phyloP scores from a whole-genome alignment of 2,329 filamentous ascomycete species.

The Elsinoe arachidis region DNA sequence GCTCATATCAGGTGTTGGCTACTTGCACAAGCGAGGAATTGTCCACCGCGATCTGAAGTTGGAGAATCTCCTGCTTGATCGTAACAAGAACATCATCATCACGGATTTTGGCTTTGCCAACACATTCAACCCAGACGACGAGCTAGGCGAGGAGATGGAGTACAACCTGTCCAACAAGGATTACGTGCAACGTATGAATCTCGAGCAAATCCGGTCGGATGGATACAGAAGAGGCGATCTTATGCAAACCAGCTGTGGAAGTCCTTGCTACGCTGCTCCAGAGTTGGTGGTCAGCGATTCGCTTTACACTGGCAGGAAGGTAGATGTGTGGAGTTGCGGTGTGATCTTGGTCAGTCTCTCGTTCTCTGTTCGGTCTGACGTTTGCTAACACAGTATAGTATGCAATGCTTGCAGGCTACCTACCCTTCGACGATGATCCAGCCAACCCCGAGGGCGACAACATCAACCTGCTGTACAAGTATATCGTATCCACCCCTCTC shows the following conservation, averaged over 20 bases:
- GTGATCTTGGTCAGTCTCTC: slow-evolving; percentile 75
- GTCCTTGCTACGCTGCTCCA: slow-evolving; percentile 93
- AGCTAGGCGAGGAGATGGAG: slow-evolving; percentile 84
- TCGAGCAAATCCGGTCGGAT: slow-evolving; percentile 61
- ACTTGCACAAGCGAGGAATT: slow-evolving; percentile 96
- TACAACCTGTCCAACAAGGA: slow-evolving; percentile 78
- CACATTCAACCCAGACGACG: slow-evolving; percentile 83
- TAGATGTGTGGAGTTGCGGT: slow-evolving; percentile 98
- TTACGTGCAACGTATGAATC: slow-evolving; percentile 74
- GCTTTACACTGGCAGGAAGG: slow-evolving; percentile 91
- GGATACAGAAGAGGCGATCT: slow-evolving; percentile 80
- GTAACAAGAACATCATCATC: slow-evolving; percentile 98
- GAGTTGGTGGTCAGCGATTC: slow-evolving; percentile 97
- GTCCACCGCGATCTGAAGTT: slow-evolving; percentile 95
- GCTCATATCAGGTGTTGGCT: slow-evolving; percentile 90
- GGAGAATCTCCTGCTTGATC: slow-evolving; percentile 88
- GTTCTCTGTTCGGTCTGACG: slow-evolving; percentile 7
- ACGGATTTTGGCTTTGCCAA: slow-evolving; percentile 99
- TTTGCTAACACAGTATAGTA: slow-evolving; percentile 52
- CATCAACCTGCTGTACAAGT: slow-evolving; percentile 98
- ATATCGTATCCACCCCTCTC: slow-evolving; percentile 92
- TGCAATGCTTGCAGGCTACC: slow-evolving; percentile 94
- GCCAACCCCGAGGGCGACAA: slow-evolving; percentile 98
- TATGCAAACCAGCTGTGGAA: slow-evolving; percentile 98
- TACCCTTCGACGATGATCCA: slow-evolving; percentile 96